Conservation (phyloP, 2,329 filamentous ascomycete species). For the Aspergillus versicolor region DNA sequence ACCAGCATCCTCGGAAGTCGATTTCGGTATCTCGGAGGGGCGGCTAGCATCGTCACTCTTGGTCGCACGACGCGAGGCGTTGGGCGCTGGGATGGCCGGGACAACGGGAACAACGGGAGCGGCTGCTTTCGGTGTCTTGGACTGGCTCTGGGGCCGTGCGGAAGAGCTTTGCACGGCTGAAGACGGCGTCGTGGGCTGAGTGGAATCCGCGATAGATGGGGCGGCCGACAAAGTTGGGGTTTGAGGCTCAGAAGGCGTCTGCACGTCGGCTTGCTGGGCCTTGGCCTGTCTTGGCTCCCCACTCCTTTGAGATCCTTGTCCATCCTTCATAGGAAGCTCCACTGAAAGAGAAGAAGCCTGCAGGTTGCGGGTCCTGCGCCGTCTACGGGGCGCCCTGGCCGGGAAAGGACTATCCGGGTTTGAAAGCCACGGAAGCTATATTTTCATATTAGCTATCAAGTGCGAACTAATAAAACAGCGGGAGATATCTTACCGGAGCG, state of each 20-base stretch:
- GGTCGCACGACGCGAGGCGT: constrained; percentile 33
- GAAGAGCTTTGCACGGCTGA: constrained; percentile 43
- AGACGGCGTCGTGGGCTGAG: constrained; percentile 57
- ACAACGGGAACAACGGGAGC: constrained; percentile 51
- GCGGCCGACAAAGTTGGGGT: constrained; percentile 60
- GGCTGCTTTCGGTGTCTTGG: constrained; percentile 36
- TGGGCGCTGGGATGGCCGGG: constrained; percentile 43
- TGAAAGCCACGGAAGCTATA: constrained; percentile 61
- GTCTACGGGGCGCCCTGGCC: constrained; percentile 47
- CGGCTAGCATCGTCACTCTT: constrained; percentile 35
- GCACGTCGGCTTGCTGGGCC: constrained; percentile 16
- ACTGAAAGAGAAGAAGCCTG: constrained; percentile 35
- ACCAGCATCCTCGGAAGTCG: constrained; percentile 14
- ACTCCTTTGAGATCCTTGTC: constrained; percentile 23
- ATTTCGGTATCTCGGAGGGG: constrained; percentile 37
- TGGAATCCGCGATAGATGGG: constrained; percentile 57
- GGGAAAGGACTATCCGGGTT: constrained; percentile 56
- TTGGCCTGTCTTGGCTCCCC: constrained; percentile 23
- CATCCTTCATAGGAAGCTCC: constrained; percentile 54
- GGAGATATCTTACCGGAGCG: constrained; percentile 43
- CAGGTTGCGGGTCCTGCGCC: constrained; percentile 41
- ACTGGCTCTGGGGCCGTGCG: constrained; percentile 32
- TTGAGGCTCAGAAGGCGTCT: constrained; percentile 47
- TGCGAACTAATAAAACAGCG: not conserved
- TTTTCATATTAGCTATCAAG: not conserved